Evolutionary conservation across 2,329 filamentous ascomycete genomes (phyloP), one percentile per base, ranked within the genome.

Genomic region (Aspergillus unguis): DNA sequence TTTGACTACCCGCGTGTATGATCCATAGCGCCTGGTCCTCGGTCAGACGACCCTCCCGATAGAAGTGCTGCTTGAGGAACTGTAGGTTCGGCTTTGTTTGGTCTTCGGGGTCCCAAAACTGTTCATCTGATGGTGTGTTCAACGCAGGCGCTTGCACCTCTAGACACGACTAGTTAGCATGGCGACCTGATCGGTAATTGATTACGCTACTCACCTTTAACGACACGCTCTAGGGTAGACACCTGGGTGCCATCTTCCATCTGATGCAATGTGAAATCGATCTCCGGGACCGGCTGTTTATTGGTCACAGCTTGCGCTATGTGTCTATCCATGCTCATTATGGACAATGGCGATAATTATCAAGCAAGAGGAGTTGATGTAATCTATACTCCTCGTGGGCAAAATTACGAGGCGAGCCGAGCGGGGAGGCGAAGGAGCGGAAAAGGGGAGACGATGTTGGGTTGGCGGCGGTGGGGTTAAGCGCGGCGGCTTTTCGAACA

Each of bases 21-120:
- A 99, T 99, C 85, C 87, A 97, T 73, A 99, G 79, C 53, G 94
- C 94, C 78, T 99, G 94, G 65, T 97, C 92, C 72, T 99, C 92
- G 43, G 92, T 97, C 70, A 99, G 80, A 62, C 94, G 90, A 57
- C 94, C 94, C 79, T 99, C 94, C 60, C 94, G 87, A 73, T 96
- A 97, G 75, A 99, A 95, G 72, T 99, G 94, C 74, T 96, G 90
- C 81, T 97, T 99, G 60, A 99, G 81, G 71, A 96, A 99, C 66
- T 86, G 81, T 59, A 99, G 86, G 72, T 96, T 87, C 62, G 94
- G 94, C 80, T 96, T 97, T 58, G 83, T 81, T 54, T 85, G 87
- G 65, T 95, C 87, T 57, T 89, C 84, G 58, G 92, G 88, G 61
- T 91, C 89, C 76, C 89, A 92, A 79, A 99, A 96, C 74, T 96